A percentile compares a stretch with the other conserved stretches of the same genome.
Conservation (phyloP, 1,284 basidiomycete species). For the Leccinum fuscescens region DNA sequence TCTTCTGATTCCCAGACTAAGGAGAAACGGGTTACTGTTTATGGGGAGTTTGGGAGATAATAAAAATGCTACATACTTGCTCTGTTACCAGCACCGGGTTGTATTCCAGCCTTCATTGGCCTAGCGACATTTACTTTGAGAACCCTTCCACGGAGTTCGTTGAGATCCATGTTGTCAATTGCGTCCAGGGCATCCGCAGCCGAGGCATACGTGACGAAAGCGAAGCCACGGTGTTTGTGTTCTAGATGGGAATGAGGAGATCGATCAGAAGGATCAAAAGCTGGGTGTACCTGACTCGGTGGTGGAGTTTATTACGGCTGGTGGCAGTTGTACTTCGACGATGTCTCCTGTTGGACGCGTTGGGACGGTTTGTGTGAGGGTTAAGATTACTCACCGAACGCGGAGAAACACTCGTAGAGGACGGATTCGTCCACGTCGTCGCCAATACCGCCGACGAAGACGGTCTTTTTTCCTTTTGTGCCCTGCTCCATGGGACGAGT, state of each 20-base stretch:
- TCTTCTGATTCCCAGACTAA: conserved; percentile 88
- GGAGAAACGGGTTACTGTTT: conserved; percentile 9
- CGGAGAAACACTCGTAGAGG: conserved; percentile 68
- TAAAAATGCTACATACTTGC: conserved; percentile 51
- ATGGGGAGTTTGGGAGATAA: neutral
- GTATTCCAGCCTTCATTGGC: conserved; percentile 64
- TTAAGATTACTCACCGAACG: conserved; percentile 59
- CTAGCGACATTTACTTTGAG: conserved; percentile 77
- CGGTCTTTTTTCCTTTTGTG: conserved; percentile 75
- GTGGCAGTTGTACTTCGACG: conserved; percentile 76
- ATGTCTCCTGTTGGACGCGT: conserved; percentile 60
- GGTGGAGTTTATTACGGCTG: conserved; percentile 59
- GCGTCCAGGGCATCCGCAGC: conserved; percentile 81
- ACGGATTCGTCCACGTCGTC: conserved; percentile 72
- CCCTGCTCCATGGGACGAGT: conserved; percentile 65
- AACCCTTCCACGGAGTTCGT: conserved; percentile 71
- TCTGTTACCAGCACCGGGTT: conserved; percentile 62
- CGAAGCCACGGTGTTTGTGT: conserved; percentile 77
- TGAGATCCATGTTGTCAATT: conserved; percentile 87
- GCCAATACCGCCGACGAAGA: conserved; percentile 74
- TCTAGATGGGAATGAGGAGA: conserved; percentile 40
- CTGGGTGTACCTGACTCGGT: conserved; percentile 47
- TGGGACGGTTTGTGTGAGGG: conserved; percentile 4
- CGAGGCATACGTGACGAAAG: conserved; percentile 75
- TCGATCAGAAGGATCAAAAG: neutral